phyloP scores from a whole-genome alignment of 495 filamentous ascomycete species.

The Penicillium manginii region DNA sequence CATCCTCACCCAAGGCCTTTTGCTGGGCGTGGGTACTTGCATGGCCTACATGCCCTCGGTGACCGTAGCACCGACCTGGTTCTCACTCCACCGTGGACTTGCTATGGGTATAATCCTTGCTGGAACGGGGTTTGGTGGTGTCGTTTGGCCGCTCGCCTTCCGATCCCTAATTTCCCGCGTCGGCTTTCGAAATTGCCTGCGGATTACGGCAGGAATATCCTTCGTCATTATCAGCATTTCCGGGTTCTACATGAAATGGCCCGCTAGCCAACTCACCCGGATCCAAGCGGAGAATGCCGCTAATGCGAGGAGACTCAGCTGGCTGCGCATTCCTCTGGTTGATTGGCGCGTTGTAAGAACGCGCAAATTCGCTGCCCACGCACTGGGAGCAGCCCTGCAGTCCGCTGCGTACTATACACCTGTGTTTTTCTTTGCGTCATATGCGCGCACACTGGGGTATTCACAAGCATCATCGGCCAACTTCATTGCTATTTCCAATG shows the following conservation, averaged over 20 bases:
- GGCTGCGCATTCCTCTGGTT: constrained; percentile 32
- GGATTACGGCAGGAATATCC: constrained; percentile 38
- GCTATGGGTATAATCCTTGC: constrained; percentile 44
- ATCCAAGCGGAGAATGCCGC: constrained; percentile 29
- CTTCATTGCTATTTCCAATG: constrained; percentile 38
- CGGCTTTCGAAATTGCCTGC: constrained; percentile 44
- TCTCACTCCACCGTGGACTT: constrained; percentile 33
- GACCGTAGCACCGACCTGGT: constrained; percentile 43
- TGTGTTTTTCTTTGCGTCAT: constrained; percentile 44
- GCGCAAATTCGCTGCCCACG: constrained; percentile 40
- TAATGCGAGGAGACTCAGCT: background rate
- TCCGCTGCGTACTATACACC: constrained; percentile 46
- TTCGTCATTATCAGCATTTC: constrained; percentile 32
- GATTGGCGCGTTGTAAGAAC: constrained; percentile 35
- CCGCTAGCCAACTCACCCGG: constrained; percentile 25
- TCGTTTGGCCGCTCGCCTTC: constrained; percentile 41
- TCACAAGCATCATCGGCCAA: constrained; percentile 37
- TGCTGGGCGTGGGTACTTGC: constrained; percentile 40
- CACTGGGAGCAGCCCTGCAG: constrained; percentile 37
- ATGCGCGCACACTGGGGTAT: constrained; percentile 43
- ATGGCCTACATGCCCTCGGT: constrained; percentile 44
- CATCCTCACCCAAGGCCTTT: constrained; percentile 41
- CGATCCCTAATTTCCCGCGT: constrained; percentile 29
- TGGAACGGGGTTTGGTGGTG: constrained; percentile 41
- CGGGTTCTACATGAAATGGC: constrained; percentile 36